Percentiles rank a stretch among this genome's conserved stretches.
Conservation (phyloP, 345 rosid species). For the Eucalyptus lansdowneana region DNA sequence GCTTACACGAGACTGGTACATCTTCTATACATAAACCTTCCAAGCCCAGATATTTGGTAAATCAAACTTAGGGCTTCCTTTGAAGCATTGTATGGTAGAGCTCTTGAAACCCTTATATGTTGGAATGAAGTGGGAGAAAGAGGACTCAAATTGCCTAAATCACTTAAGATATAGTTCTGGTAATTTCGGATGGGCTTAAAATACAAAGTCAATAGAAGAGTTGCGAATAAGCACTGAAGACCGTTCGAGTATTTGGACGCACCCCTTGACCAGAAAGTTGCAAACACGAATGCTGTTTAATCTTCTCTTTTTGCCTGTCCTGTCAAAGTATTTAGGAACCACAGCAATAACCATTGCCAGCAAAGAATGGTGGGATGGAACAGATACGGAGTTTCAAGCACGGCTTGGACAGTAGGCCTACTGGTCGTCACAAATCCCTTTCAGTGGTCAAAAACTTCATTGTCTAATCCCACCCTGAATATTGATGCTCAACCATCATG, state of each 20-base stretch:
- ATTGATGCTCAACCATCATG: neutral
- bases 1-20: neutral
- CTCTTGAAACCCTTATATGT: neutral
- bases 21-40: neutral
- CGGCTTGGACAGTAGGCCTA: conserved; percentile 87
- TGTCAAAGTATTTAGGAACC: conserved; percentile 25
- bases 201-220: neutral
- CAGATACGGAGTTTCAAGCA: conserved; percentile 76
- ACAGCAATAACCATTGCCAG: conserved; percentile 52
- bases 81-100: neutral
- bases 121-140: neutral
- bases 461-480: neutral
- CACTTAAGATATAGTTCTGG: neutral
- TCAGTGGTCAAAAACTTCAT: conserved; percentile 2
- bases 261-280: neutral
- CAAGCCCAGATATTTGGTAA: conserved; percentile 17
- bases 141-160: too few relatives aligned
- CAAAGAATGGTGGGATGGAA: conserved; percentile 79
- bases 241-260: neutral
- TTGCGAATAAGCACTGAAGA: neutral
- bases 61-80: neutral
- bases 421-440: conserved; percentile 92
- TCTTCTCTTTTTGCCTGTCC: neutral
- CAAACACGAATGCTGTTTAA: neutral
- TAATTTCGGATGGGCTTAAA: neutral